Percentiles rank a stretch among this genome's conserved stretches.
Evolutionary conservation across 2,329 filamentous ascomycete species (phyloP).

Genomic region (Monascus ruber): DNA sequence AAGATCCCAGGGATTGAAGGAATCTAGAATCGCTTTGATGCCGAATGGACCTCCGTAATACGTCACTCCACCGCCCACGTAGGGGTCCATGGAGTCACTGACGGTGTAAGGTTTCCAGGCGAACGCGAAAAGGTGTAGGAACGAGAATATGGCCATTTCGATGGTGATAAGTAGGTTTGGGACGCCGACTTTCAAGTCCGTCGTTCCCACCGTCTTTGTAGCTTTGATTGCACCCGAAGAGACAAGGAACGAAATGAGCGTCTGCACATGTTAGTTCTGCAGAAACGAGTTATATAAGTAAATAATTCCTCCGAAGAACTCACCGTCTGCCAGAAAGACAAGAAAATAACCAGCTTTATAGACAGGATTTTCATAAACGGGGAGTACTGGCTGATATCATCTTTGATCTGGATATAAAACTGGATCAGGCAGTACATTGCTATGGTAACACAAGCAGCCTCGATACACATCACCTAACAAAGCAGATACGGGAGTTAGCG

Average conservation of each 20-base stretch:
- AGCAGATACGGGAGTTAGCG: constrained; percentile 3
- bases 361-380: constrained; percentile 72
- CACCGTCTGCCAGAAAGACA: constrained; percentile 74
- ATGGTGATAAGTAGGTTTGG: constrained; percentile 66
- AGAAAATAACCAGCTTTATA: constrained; percentile 85
- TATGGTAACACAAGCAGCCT: constrained; percentile 60
- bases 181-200: constrained; percentile 71
- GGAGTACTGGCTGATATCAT: constrained; percentile 54
- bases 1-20: constrained; percentile 73
- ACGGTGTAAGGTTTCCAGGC: constrained; percentile 59
- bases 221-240: constrained; percentile 54
- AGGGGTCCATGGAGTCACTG: constrained; percentile 36
- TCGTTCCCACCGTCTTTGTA: constrained; percentile 51
- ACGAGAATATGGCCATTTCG: constrained; percentile 72
- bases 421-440: constrained; percentile 86
- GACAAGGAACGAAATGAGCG: constrained; percentile 50
- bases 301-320: constrained; percentile 6
- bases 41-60: constrained; percentile 58
- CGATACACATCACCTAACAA: constrained; percentile 51
- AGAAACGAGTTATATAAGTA: neutral
- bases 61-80: constrained; percentile 33
- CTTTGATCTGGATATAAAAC: constrained; percentile 68
- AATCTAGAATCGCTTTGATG: constrained; percentile 54
- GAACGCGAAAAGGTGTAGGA: constrained; percentile 75
- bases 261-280: constrained; percentile 16